These are phyloP conservation scores for Apiospora hydei DNA, from an alignment of 2,329 filamentous ascomycete genomes.

Conservation along the genomic window DNA sequence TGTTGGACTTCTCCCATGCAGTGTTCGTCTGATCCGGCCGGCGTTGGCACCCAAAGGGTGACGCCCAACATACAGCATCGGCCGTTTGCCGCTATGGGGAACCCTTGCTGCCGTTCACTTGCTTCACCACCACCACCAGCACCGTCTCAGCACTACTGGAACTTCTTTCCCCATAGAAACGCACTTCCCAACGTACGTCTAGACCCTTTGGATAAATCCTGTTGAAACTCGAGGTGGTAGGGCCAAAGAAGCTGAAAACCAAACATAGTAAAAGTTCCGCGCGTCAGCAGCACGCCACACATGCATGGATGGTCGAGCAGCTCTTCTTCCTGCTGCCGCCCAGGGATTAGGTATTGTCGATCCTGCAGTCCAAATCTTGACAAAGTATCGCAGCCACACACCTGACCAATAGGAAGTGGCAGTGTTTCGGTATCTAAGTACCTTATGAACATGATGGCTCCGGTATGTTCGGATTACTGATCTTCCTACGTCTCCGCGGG, in stretches of 20 bases:
- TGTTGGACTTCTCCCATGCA: background rate
- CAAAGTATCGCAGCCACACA: background rate
- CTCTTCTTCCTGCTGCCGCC: background rate
- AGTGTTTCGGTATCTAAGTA: background rate
- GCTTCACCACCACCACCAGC: too few relatives aligned
- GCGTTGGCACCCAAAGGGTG: background rate
- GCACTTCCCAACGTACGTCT: background rate
- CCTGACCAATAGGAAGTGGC: background rate
- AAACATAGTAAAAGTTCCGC: background rate
- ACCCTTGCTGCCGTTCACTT: background rate
- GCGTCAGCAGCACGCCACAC: slow-evolving; percentile 4
- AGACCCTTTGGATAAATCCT: background rate
- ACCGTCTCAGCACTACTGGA: background rate
- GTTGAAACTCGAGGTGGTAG: background rate
- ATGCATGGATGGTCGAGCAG: background rate
- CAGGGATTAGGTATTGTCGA: background rate
- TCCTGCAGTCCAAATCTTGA: slow-evolving; percentile 4
- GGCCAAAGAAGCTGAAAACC: background rate
- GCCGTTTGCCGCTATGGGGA: background rate
- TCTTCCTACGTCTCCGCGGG: background rate
- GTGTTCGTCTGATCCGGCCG: background rate
- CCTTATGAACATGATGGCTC: background rate
- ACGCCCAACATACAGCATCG: background rate
- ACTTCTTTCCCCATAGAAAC: background rate
- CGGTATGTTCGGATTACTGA: background rate